These are phyloP conservation scores for Gyrodon lividus DNA, from an alignment of 768 basidiomycete genomes.

Conservation along the genomic window DNA sequence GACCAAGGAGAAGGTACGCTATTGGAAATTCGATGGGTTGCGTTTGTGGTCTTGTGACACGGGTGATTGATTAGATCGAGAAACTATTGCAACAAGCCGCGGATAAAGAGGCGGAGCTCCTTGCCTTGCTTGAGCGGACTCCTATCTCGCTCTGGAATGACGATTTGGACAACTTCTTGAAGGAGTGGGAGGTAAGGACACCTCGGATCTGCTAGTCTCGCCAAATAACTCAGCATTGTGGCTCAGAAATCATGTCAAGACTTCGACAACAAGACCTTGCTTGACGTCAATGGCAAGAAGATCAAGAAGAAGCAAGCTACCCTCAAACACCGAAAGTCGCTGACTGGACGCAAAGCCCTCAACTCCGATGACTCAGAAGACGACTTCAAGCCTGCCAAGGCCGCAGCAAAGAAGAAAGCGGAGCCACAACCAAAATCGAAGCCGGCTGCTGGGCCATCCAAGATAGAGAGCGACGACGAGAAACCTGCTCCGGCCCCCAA, in stretches of 20 bases:
- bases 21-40: neutral
- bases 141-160: slow-evolving; percentile 87
- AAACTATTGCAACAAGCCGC: slow-evolving; percentile 77
- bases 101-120: slow-evolving; percentile 80
- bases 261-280: slow-evolving; percentile 44
- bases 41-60: slow-evolving; percentile 5
- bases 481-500: slow-evolving; percentile 27
- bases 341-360: slow-evolving; percentile 39
- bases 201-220: neutral
- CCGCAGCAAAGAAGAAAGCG: slow-evolving; percentile 39
- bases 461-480: slow-evolving; percentile 44
- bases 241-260: slow-evolving; percentile 40
- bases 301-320: slow-evolving; percentile 58
- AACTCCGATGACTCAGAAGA: slow-evolving; percentile 46
- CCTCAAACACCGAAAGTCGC: slow-evolving; percentile 53
- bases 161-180: slow-evolving; percentile 82
- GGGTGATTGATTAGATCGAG: slow-evolving; percentile 57
- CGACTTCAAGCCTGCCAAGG: slow-evolving; percentile 55
- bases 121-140: slow-evolving; percentile 70
- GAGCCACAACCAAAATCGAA: slow-evolving; percentile 24
- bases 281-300: slow-evolving; percentile 50
- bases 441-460: slow-evolving; percentile 40
- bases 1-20: slow-evolving; percentile 82
- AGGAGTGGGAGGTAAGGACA: slow-evolving; percentile 76
- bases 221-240: slow-evolving; percentile 3